These are phyloP conservation scores for Ilyonectria mors-panacis DNA, from an alignment of 2,329 filamentous ascomycete genomes.

Conservation along the genomic window DNA sequence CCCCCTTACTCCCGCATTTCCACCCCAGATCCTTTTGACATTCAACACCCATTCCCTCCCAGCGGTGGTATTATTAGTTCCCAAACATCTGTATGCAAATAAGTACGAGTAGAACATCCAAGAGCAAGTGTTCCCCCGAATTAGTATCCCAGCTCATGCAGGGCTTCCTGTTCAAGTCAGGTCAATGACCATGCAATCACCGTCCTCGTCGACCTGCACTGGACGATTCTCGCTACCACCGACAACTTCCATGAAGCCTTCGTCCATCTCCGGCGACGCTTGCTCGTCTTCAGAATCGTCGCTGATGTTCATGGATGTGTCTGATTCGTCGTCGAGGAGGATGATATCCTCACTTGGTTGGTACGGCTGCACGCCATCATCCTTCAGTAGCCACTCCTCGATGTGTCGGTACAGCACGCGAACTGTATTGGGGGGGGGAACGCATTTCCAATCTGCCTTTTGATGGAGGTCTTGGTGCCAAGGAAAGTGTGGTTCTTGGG, in stretches of 20 bases:
- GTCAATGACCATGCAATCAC: slow-evolving; percentile 38
- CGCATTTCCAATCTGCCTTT: slow-evolving; percentile 83
- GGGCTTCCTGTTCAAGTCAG: slow-evolving; percentile 29
- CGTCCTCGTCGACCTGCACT: slow-evolving; percentile 3
- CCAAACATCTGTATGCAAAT: slow-evolving; percentile 21
- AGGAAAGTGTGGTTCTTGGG: slow-evolving; percentile 72
- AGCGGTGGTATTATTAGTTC: neutral
- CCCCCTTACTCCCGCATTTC: slow-evolving; percentile 10
- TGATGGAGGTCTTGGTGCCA: slow-evolving; percentile 57
- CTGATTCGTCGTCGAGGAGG: slow-evolving; percentile 45
- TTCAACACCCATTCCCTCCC: slow-evolving; percentile 9
- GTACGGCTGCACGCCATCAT: slow-evolving; percentile 56
- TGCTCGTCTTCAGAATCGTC: slow-evolving; percentile 21
- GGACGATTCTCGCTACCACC: neutral
- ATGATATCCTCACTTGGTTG: slow-evolving; percentile 40
- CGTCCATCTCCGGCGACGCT: slow-evolving; percentile 46
- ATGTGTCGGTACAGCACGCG: slow-evolving; percentile 65
- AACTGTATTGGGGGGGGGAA: slow-evolving; percentile 76
- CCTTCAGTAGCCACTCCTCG: slow-evolving; percentile 59
- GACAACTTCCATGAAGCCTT: slow-evolving; percentile 32
- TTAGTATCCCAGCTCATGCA: neutral
- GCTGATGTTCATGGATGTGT: slow-evolving; percentile 22
- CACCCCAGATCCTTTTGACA: slow-evolving; percentile 7
- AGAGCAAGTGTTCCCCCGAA: neutral
- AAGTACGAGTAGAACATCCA: slow-evolving; percentile 8